Conservation (phyloP, 345 rosid genomes). For the Rubroshorea leprosula region DNA sequence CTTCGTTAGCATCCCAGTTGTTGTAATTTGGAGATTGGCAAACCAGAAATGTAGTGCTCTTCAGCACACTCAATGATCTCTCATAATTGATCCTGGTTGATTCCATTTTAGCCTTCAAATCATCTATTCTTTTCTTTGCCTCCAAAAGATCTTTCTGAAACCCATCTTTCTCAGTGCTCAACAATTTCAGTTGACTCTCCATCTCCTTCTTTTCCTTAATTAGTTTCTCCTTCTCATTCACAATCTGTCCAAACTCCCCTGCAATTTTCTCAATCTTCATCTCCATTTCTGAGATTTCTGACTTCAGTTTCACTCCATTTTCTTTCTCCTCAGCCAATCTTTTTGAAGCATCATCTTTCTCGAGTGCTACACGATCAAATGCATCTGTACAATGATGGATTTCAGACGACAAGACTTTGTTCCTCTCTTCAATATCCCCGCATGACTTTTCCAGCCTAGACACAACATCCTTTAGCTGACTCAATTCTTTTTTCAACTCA, state of each 20-base stretch:
- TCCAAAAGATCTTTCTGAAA: slow-evolving; percentile 36
- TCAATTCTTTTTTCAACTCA: slow-evolving; percentile 32
- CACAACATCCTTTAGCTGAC: slow-evolving; percentile 25
- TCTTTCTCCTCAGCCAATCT: slow-evolving; percentile 39
- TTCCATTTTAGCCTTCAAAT: slow-evolving; percentile 38
- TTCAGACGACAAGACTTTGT: slow-evolving; percentile 26
- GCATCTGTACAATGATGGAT: slow-evolving; percentile 24
- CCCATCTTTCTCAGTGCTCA: slow-evolving; percentile 40
- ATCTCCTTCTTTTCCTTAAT: slow-evolving; percentile 27
- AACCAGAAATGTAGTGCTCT: slow-evolving; percentile 40
- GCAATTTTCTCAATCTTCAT: slow-evolving; percentile 28
- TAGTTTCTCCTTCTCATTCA: slow-evolving; percentile 25
- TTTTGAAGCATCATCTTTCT: slow-evolving; percentile 38
- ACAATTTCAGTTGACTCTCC: slow-evolving; percentile 20
- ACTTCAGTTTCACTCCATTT: slow-evolving; percentile 26
- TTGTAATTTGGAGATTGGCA: slow-evolving; percentile 23
- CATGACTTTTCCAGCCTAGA: slow-evolving; percentile 26
- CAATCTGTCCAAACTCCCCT: slow-evolving; percentile 29
- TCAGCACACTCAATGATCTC: slow-evolving; percentile 41
- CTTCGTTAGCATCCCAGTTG: slow-evolving; percentile 18
- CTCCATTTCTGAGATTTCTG: slow-evolving; percentile 34
- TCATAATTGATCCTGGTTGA: slow-evolving; percentile 24
- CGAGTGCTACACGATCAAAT: slow-evolving; percentile 22
- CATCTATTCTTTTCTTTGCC: slow-evolving; percentile 26
- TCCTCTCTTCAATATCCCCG: slow-evolving; percentile 28